These are phyloP conservation scores for Pichia heedii DNA, from an alignment of 805 yeast genomes.

Conservation along the genomic window DNA sequence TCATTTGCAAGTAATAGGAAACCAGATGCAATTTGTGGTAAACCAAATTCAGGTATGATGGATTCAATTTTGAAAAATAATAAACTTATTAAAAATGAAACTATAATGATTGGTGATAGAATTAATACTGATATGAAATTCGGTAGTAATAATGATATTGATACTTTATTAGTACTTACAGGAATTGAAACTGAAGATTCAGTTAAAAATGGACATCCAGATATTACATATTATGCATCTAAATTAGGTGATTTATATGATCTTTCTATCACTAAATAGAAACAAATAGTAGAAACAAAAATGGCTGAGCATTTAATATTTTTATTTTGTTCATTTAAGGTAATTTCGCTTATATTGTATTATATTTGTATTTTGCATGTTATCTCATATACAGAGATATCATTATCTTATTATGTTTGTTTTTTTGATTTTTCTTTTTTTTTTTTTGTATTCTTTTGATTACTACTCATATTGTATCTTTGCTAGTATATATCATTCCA, in stretches of 20 bases:
- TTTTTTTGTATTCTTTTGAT: too few species aligned
- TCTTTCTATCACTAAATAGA: conserved; percentile 16
- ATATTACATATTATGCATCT: conserved; percentile 60
- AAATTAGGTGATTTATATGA: conserved; percentile 74
- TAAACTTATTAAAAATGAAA: conserved; percentile 44
- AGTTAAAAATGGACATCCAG: conserved; percentile 34
- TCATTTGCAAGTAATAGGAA: conserved; percentile 67
- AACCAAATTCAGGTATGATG: conserved; percentile 86
- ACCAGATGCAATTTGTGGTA: conserved; percentile 76
- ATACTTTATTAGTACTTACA: conserved; percentile 78
- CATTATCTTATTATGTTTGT: too few species aligned
- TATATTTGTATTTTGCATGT: too few species aligned
- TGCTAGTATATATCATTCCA: too few species aligned
- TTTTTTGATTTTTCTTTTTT: too few species aligned
- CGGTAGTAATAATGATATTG: conserved; percentile 80
- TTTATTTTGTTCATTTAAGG: too few species aligned
- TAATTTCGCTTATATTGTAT: too few species aligned
- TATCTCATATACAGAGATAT: too few species aligned
- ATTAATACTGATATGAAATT: conserved; percentile 91
- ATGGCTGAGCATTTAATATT: too few species aligned
- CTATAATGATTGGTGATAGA: conserved; percentile 94
- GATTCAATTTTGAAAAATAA: conserved; percentile 71
- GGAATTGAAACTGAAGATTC: conserved; percentile 79
- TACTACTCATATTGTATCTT: too few species aligned
- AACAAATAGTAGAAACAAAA: too few species aligned